Base-by-base conservation (phyloP, 129 eudicot genomes). In the Mikania micrantha region DNA sequence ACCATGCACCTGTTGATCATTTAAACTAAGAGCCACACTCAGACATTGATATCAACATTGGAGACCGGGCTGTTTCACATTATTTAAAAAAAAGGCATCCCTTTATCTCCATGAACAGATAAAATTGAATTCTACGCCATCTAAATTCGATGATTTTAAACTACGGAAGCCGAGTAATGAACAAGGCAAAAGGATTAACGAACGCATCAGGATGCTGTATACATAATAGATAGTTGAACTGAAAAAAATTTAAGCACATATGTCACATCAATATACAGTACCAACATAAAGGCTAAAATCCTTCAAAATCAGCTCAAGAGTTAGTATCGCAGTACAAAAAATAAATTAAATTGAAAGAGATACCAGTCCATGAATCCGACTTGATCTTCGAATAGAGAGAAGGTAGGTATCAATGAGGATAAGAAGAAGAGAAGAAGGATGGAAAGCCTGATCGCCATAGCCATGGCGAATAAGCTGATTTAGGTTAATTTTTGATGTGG, bases 361-460 rank as follows among this genome's bases (percentile, higher is more conserved):
- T 45, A 91, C 98, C 98, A 88, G 82, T 93, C 98, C 88, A 79
- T 79, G 72, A 88, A 83, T 54, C 98, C 98, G 71, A 93, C 95
- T 93, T 93, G 98, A 79, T 93, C 98, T 84, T 93, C 90, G 65
- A 71, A 84, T 34, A 93, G 82, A 31, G 90, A 82, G 53, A 78
- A 71, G 21, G 83, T 22, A 39, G 79, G 56, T 62, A 40, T 64
- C 25, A 81, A 56, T 4, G 66, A 75, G 3, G 80, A 80, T 24
- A 66, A 39, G 56, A 85, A 25, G 39, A 83, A 22, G 22, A 91
- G 53, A 7, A 85, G 78, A 2, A 73, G 63, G 13, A 83, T 77
- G 12, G 65, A 77, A 72, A 81, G 88, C 90, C 90, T 87, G 87
- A 85, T 82, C 90, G 92, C 89, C 92, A 83, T 87, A 22, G 83